phyloP scores from a whole-genome alignment of 331 rosid genomes.

The Pyracantha coccinea region DNA sequence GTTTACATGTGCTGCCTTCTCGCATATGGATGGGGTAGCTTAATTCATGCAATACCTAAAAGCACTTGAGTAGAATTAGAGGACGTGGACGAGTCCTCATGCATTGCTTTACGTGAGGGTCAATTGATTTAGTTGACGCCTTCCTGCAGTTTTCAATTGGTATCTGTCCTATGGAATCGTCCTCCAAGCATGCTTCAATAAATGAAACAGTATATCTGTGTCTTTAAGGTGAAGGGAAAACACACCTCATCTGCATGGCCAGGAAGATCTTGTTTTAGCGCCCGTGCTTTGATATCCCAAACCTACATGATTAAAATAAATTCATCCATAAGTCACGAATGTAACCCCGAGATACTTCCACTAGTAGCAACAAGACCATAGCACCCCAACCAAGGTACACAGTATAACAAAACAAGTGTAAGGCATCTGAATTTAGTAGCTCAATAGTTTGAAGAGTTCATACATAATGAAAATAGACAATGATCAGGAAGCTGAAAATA shows the following conservation, averaged over 20 bases:
- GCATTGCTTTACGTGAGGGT: neutral
- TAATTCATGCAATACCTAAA: neutral
- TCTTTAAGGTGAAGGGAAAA: neutral
- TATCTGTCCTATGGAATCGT: neutral
- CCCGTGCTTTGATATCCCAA: slow-evolving; percentile 81
- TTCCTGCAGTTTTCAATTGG: neutral
- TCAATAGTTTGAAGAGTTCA: neutral
- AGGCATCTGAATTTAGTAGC: neutral
- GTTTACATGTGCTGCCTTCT: neutral
- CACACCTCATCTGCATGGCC: slow-evolving; percentile 93
- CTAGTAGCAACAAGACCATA: neutral
- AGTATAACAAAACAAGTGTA: neutral
- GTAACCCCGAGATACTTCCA: neutral
- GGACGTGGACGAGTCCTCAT: neutral
- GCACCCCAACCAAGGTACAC: neutral
- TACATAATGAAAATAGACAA: neutral
- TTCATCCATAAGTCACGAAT: neutral
- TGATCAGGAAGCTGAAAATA: neutral
- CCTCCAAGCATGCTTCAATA: neutral
- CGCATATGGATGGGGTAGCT: neutral
- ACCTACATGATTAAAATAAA: slow-evolving; percentile 30
- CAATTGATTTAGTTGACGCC: neutral
- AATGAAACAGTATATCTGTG: neutral
- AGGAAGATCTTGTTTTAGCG: slow-evolving; percentile 91
- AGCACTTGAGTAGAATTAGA: neutral